Conservation (phyloP, 225 moss, liverwort and hornwort species). For the Polytrichum commune region DNA sequence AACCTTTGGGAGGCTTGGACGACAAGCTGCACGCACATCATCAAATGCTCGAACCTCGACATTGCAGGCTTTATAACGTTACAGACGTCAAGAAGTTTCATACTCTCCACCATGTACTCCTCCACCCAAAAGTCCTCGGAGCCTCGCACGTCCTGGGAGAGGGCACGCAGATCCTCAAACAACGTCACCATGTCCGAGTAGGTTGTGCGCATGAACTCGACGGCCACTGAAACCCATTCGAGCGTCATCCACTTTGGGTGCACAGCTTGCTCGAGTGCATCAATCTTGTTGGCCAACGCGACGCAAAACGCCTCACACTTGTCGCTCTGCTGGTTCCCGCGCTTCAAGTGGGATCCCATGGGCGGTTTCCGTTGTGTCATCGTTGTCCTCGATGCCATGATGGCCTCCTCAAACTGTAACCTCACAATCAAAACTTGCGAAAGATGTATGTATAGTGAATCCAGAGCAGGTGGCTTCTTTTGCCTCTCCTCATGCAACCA, state of each 20-base stretch:
- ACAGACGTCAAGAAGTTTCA: conserved; percentile 52
- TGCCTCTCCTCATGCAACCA: conserved; percentile 1
- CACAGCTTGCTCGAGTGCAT: conserved; percentile 42
- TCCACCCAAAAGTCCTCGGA: conserved; percentile 44
- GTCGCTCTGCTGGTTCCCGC: conserved; percentile 10
- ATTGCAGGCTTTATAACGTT: conserved; percentile 54
- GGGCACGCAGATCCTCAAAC: conserved; percentile 33
- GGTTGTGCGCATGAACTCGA: conserved; percentile 51
- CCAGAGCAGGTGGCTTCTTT: neutral
- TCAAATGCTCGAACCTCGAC: conserved; percentile 45
- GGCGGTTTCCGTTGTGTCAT: conserved; percentile 31
- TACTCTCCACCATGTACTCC: conserved; percentile 62
- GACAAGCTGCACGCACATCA: conserved; percentile 46
- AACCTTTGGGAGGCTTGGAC: conserved; percentile 39
- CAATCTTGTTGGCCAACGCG: conserved; percentile 30
- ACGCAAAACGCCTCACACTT: conserved; percentile 43
- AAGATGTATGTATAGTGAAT: neutral
- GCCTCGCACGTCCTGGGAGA: conserved; percentile 21
- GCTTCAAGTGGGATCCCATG: conserved; percentile 14
- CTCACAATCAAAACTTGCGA: neutral
- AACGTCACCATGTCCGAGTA: conserved; percentile 53
- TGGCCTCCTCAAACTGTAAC: neutral
- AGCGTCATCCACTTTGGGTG: conserved; percentile 41
- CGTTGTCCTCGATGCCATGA: conserved; percentile 19
- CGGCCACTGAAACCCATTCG: conserved; percentile 45